phyloP scores from a whole-genome alignment of 345 rosid species.

The Abelmoschus esculentus region DNA sequence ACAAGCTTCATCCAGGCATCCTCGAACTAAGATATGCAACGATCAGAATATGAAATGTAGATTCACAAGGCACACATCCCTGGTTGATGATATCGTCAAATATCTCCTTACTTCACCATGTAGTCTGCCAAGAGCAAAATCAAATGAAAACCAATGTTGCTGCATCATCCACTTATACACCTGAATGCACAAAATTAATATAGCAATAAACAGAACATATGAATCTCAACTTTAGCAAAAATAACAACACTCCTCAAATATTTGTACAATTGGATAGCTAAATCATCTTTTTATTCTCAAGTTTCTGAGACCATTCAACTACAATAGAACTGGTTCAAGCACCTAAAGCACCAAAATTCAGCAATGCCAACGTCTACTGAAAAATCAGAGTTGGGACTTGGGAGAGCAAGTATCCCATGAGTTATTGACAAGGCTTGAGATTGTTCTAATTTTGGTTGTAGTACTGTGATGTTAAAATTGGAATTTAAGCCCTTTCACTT shows the following conservation, averaged over 20 bases:
- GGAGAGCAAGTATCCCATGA: background rate
- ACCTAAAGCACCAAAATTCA: no score
- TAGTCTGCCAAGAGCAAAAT: conserved; percentile 83
- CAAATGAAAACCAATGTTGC: conserved; percentile 74
- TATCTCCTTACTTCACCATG: conserved; percentile 70
- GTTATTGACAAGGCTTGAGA: no score
- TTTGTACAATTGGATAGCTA: background rate
- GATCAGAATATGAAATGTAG: conserved; percentile 72
- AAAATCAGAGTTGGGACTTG: no score
- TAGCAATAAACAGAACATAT: background rate
- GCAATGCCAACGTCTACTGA: no score
- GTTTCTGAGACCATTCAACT: background rate
- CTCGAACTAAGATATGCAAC: conserved; percentile 73
- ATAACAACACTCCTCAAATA: background rate
- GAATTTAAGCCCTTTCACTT: no score
- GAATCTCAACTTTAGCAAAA: background rate
- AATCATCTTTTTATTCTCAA: background rate
- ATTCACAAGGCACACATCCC: conserved; percentile 84
- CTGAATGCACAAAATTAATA: conserved; percentile 25
- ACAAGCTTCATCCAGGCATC: conserved; percentile 76
- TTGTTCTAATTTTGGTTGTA: no score
- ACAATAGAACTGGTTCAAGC: background rate
- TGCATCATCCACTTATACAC: conserved; percentile 92
- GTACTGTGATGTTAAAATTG: no score
- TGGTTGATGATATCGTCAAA: conserved; percentile 76